phyloP scores from a whole-genome alignment of 2,329 filamentous ascomycete genomes.

The Arthrocladium fulminans region DNA sequence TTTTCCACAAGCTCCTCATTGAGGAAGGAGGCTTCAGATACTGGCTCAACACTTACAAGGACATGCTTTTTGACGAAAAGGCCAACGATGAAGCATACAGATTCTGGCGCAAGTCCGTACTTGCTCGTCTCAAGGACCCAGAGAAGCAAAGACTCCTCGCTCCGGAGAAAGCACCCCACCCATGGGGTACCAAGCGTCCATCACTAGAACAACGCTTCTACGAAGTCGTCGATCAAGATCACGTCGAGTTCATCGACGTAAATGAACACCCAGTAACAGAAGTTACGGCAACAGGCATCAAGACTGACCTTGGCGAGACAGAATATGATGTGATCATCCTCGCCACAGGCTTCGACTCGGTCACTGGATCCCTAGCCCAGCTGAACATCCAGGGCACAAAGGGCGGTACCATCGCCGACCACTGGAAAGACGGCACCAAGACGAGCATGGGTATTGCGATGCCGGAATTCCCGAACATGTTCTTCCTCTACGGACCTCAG shows the following conservation, averaged over 20 bases:
- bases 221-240: slow-evolving; percentile 39
- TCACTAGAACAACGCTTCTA: slow-evolving; percentile 43
- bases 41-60: slow-evolving; percentile 48
- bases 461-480: slow-evolving; percentile 41
- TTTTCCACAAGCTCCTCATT: slow-evolving; percentile 44
- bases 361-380: slow-evolving; percentile 34
- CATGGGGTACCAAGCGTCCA: slow-evolving; percentile 46
- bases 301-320: slow-evolving; percentile 29
- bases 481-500: slow-evolving; percentile 49
- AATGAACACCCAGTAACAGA: slow-evolving; percentile 36
- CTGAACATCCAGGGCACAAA: slow-evolving; percentile 32
- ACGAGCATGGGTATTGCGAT: slow-evolving; percentile 38
- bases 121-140: slow-evolving; percentile 43
- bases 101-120: slow-evolving; percentile 48
- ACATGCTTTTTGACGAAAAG: slow-evolving; percentile 38
- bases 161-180: slow-evolving; percentile 44
- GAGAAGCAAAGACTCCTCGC: slow-evolving; percentile 44
- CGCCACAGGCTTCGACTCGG: slow-evolving; percentile 38
- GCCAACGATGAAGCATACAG: slow-evolving; percentile 48
- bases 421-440: slow-evolving; percentile 31
- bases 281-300: slow-evolving; percentile 35
- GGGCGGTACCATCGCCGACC: slow-evolving; percentile 27
- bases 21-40: slow-evolving; percentile 45
- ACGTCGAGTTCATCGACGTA: slow-evolving; percentile 41
- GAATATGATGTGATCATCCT: slow-evolving; percentile 35